phyloP scores from a whole-genome alignment of 2,329 filamentous ascomycete genomes.

The Rasamsonia emersonii region DNA sequence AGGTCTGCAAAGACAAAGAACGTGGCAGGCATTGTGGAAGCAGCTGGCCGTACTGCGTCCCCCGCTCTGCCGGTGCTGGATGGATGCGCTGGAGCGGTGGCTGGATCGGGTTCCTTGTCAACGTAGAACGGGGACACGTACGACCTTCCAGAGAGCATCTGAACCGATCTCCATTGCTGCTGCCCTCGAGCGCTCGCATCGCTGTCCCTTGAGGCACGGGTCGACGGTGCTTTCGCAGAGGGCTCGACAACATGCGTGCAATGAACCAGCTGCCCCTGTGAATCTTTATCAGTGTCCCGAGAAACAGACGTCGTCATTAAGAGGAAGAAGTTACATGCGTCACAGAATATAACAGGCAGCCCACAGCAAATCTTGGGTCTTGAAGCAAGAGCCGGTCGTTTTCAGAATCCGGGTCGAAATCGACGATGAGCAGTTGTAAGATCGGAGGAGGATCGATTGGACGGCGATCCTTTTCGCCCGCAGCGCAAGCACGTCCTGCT shows the following conservation, averaged over 20 bases:
- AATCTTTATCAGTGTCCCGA: neutral
- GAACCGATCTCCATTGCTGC: conserved; percentile 14
- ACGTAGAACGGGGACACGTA: conserved; percentile 37
- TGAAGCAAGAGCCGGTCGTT: conserved; percentile 31
- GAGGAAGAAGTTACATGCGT: conserved; percentile 9
- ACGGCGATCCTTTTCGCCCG: conserved; percentile 38
- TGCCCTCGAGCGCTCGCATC: conserved; percentile 13
- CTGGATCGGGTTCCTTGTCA: conserved; percentile 34
- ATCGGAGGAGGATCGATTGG: conserved; percentile 41
- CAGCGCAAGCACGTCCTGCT: conserved; percentile 38
- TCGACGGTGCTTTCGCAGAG: conserved; percentile 5
- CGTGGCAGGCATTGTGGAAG: conserved; percentile 25
- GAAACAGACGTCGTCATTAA: conserved; percentile 1
- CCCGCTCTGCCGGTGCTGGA: conserved; percentile 6
- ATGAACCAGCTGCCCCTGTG: conserved; percentile 11
- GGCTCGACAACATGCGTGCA: conserved; percentile 9
- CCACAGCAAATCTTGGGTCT: conserved; percentile 34
- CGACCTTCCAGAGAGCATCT: conserved; percentile 29
- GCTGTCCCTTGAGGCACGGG: no score
- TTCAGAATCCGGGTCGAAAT: conserved; percentile 32
- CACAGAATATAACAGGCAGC: conserved; percentile 35
- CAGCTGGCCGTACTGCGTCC: conserved; percentile 4
- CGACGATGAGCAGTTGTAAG: conserved; percentile 36
- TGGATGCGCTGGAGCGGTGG: conserved; percentile 32
- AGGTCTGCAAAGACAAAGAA: conserved; percentile 43